A percentile compares a stretch with the other conserved stretches of the same genome.
Conservation (phyloP, 2,329 filamentous ascomycete genomes). For the Sporothrix protearum region DNA sequence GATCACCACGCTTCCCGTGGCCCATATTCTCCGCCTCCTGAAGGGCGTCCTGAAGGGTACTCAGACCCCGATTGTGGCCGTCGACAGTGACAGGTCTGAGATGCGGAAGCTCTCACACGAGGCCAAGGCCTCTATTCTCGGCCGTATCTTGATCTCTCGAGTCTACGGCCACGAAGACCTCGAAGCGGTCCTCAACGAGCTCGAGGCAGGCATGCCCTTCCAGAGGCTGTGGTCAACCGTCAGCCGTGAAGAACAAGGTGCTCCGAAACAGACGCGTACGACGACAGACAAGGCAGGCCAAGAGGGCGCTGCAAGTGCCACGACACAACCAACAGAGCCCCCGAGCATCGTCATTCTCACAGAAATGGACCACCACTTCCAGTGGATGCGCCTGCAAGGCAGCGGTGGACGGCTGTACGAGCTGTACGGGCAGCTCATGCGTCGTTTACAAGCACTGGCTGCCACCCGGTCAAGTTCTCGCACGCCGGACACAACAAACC, state of each 20-base stretch:
- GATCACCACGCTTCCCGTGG: conserved; percentile 47
- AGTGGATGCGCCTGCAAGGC: conserved; percentile 29
- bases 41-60: conserved; percentile 39
- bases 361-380: conserved; percentile 29
- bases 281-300: neutral
- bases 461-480: neutral
- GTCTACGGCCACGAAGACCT: conserved; percentile 59
- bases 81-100: conserved; percentile 19
- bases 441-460: conserved; percentile 22
- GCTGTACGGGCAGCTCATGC: conserved; percentile 28
- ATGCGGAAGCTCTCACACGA: neutral
- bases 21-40: conserved; percentile 42
- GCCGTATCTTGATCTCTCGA: conserved; percentile 51
- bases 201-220: conserved; percentile 20
- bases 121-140: conserved; percentile 36
- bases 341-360: conserved; percentile 25
- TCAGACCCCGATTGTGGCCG: neutral
- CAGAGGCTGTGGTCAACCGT: conserved; percentile 24
- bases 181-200: conserved; percentile 53
- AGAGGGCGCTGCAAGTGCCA: neutral
- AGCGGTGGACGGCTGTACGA: conserved; percentile 23
- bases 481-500: neutral
- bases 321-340: no score
- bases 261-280: neutral
- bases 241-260: neutral